Percentiles rank a stretch among this genome's conserved stretches.
Conservation (phyloP, 2,329 filamentous ascomycete genomes). For the Helminthosporium solani region DNA sequence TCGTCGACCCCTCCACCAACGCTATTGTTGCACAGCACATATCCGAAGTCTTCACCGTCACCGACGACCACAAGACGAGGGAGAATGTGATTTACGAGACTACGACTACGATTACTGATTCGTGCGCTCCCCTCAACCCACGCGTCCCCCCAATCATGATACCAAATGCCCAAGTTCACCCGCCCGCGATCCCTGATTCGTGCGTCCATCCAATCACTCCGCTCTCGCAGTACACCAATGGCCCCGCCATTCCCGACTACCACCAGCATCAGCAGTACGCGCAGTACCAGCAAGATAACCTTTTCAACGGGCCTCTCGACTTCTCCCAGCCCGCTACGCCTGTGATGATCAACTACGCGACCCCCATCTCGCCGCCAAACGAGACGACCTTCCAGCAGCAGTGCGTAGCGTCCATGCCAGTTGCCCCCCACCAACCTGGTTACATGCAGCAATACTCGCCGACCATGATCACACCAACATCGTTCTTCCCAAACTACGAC, state of each 20-base stretch:
- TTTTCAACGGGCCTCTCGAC: conserved; percentile 2
- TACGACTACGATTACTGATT: too few relatives aligned
- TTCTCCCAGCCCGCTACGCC: conserved; percentile 20
- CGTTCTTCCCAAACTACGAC: conserved; percentile 15
- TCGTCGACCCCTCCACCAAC: conserved; percentile 73
- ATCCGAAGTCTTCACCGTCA: conserved; percentile 83
- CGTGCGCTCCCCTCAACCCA: neutral
- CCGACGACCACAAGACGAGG: conserved; percentile 98
- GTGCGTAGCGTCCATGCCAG: neutral
- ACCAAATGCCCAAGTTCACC: neutral
- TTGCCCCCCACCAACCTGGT: neutral
- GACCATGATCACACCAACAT: conserved; percentile 17
- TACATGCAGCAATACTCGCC: conserved; percentile 1
- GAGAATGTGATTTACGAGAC: too few relatives aligned
- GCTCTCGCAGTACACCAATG: neutral
- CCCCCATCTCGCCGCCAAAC: conserved; percentile 13
- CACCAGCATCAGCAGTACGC: neutral
- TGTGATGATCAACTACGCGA: conserved; percentile 6
- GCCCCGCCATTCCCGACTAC: neutral
- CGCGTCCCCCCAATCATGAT: too few relatives aligned
- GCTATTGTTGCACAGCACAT: conserved; percentile 80
- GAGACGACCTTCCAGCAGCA: neutral
- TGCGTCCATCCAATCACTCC: neutral
- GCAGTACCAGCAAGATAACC: neutral
- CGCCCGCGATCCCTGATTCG: too few relatives aligned